A percentile compares a stretch with the other conserved stretches of the same genome.
Conservation (phyloP, 2,329 filamentous ascomycete species). For the Cytospora schulzeri region DNA sequence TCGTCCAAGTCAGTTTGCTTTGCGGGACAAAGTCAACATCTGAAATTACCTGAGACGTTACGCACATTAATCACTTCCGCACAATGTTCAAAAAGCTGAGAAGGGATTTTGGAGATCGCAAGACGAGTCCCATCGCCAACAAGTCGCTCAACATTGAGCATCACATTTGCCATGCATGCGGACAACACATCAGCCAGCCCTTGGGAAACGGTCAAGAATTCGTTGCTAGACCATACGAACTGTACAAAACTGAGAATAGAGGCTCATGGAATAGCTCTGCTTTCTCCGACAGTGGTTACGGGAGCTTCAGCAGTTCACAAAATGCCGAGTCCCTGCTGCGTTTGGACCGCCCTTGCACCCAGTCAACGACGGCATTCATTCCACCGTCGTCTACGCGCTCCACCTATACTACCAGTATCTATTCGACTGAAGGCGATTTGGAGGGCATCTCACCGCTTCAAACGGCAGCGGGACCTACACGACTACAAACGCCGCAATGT, state of each 20-base stretch:
- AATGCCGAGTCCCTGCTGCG: neutral
- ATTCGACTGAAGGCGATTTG: slow-evolving; percentile 1
- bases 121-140: neutral
- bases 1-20: neutral
- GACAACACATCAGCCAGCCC: slow-evolving; percentile 4
- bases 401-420: slow-evolving; percentile 20
- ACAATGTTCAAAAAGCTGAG: slow-evolving; percentile 23
- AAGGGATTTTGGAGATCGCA: slow-evolving; percentile 1
- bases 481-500: neutral
- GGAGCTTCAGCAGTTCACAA: slow-evolving; percentile 4
- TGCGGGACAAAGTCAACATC: neutral
- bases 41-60: neutral
- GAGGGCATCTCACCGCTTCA: neutral
- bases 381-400: neutral
- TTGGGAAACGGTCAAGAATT: neutral
- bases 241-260: neutral
- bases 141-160: neutral
- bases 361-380: neutral
- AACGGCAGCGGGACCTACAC: neutral
- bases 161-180: slow-evolving; percentile 20
- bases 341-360: neutral
- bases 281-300: slow-evolving; percentile 26
- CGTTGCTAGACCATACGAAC: neutral
- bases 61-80: neutral
- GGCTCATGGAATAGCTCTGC: slow-evolving; percentile 17